phyloP scores from a whole-genome alignment of 495 filamentous ascomycete genomes.

The Penicillium arizonense region DNA sequence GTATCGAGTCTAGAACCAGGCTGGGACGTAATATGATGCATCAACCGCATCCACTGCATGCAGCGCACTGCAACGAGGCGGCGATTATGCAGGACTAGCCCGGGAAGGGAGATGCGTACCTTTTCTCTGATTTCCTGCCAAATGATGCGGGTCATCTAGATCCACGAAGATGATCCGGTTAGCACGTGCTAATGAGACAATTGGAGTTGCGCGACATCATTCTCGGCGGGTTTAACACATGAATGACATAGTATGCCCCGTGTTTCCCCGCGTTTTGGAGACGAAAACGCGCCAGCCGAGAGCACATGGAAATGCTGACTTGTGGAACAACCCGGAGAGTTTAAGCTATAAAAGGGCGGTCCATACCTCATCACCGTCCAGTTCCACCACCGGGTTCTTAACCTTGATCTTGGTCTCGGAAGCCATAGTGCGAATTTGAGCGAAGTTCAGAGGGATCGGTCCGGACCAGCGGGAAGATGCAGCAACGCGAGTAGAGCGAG shows the following conservation, averaged over 20 bases:
- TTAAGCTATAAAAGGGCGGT: slow-evolving; percentile 24
- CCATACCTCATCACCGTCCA: slow-evolving; percentile 89
- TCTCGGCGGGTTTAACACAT: slow-evolving; percentile 13
- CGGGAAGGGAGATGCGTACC: slow-evolving; percentile 37
- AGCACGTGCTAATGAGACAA: slow-evolving; percentile 17
- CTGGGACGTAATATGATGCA: slow-evolving; percentile 9
- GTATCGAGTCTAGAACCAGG: slow-evolving; percentile 7
- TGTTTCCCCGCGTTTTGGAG: slow-evolving; percentile 35
- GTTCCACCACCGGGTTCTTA: slow-evolving; percentile 93
- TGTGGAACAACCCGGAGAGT: slow-evolving; percentile 21
- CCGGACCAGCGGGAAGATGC: slow-evolving; percentile 37
- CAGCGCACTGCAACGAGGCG: slow-evolving; percentile 12
- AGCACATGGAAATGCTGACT: slow-evolving; percentile 19
- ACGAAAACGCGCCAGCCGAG: slow-evolving; percentile 26
- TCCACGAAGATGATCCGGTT: slow-evolving; percentile 11
- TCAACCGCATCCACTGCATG: slow-evolving; percentile 18
- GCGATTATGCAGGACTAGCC: slow-evolving; percentile 18
- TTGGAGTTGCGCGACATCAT: background rate
- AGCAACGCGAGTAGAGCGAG: slow-evolving; percentile 24
- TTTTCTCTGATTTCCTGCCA: slow-evolving; percentile 98
- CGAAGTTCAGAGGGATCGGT: slow-evolving; percentile 27
- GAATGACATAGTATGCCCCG: slow-evolving; percentile 18
- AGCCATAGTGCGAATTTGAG: slow-evolving; percentile 47
- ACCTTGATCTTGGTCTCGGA: slow-evolving; percentile 82
- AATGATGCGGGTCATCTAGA: slow-evolving; percentile 93